These are phyloP conservation scores for Articulospora tetracladia DNA, from an alignment of 495 filamentous ascomycete genomes.

Conservation along the genomic window DNA sequence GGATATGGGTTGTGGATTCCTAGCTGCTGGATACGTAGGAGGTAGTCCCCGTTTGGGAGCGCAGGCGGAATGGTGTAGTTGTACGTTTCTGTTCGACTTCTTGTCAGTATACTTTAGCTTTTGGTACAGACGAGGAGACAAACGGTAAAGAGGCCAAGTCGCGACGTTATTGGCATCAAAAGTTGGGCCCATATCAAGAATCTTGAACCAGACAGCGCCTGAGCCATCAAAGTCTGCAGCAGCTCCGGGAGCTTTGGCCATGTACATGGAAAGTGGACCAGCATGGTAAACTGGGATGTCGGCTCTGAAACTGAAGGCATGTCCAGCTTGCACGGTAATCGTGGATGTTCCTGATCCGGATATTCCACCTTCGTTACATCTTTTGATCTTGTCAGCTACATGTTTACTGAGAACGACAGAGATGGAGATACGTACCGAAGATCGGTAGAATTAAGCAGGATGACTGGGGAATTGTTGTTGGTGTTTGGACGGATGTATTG, in stretches of 20 bases:
- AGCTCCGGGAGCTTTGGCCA: constrained; percentile 45
- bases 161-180: constrained; percentile 12
- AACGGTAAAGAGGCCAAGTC: constrained; percentile 40
- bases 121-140: background rate
- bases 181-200: constrained; percentile 15
- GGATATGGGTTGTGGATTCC: constrained; percentile 55
- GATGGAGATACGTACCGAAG: constrained; percentile 23
- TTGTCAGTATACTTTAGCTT: background rate
- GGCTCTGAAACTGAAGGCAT: constrained; percentile 46
- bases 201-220: constrained; percentile 43
- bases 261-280: constrained; percentile 52
- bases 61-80: constrained; percentile 49
- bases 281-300: constrained; percentile 56
- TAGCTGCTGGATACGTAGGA: constrained; percentile 58
- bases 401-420: background rate
- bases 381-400: constrained; percentile 8
- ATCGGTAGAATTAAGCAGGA: constrained; percentile 46
- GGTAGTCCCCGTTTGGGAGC: constrained; percentile 54
- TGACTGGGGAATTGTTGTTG: constrained; percentile 59
- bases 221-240: constrained; percentile 44
- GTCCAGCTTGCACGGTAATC: constrained; percentile 45
- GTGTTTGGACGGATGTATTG: constrained; percentile 51
- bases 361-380: constrained; percentile 54
- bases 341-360: constrained; percentile 42
- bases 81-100: constrained; percentile 35